These are phyloP conservation scores for Begonia peltatifolia DNA, from an alignment of 306 rosid genomes.

Conservation along the genomic window DNA sequence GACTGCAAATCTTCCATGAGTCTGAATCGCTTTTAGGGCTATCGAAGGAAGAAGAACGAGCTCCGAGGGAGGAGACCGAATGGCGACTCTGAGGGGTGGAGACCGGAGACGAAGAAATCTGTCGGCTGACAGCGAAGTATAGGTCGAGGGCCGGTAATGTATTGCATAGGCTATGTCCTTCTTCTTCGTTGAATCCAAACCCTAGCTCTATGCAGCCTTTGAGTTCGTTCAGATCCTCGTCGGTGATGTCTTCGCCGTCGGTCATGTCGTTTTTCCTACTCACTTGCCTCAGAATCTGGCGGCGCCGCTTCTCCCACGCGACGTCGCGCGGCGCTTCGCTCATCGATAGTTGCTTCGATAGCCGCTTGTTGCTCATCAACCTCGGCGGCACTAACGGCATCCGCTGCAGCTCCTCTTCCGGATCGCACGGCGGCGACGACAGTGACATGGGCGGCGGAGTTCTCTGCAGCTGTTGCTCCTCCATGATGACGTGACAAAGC, in stretches of 20 bases:
- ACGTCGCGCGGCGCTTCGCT: constrained; percentile 35
- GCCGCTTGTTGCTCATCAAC: constrained; percentile 25
- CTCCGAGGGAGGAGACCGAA: constrained; percentile 33
- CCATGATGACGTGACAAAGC: background rate
- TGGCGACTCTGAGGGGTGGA: constrained; percentile 38
- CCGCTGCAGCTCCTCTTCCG: constrained; percentile 28
- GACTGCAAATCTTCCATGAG: constrained; percentile 70
- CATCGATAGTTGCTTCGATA: constrained; percentile 44
- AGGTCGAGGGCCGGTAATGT: constrained; percentile 92
- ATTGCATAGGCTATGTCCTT: constrained; percentile 50
- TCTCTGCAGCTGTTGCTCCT: constrained; percentile 2
- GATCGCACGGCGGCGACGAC: background rate
- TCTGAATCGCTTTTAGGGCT: constrained; percentile 44
- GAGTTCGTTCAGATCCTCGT: constrained; percentile 66
- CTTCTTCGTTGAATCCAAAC: constrained; percentile 84
- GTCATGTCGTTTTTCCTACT: constrained; percentile 17
- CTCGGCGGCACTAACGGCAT: constrained; percentile 29
- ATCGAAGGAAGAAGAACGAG: constrained; percentile 30
- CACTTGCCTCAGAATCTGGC: constrained; percentile 34
- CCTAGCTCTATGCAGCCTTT: constrained; percentile 81
- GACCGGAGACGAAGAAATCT: constrained; percentile 30
- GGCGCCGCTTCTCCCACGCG: constrained; percentile 72
- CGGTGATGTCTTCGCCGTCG: constrained; percentile 27
- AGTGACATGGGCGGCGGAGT: background rate
- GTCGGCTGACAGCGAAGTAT: constrained; percentile 78